Conservation (phyloP, 768 basidiomycete genomes). For the Pseudohyphozyma bogoriensis region DNA sequence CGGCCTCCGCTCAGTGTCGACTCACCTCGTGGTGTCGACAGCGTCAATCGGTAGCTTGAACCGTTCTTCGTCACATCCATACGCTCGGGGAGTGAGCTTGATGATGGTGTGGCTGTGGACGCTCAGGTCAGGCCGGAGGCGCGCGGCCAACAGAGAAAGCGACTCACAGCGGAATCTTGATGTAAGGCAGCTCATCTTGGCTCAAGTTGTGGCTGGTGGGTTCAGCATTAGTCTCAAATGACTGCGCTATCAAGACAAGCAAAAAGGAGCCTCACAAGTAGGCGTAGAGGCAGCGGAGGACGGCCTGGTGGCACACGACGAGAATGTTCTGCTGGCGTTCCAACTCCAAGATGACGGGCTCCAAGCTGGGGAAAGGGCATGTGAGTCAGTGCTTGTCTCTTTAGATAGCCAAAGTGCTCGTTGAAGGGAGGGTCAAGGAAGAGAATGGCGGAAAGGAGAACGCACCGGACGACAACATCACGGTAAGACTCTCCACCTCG, state of each 20-base stretch:
- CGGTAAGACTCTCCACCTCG: conserved; percentile 92
- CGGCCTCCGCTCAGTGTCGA: background rate
- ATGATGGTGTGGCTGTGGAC: conserved; percentile 76
- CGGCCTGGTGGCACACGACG: conserved; percentile 83
- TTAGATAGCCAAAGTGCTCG: too few species aligned
- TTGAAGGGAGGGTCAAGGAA: too few species aligned
- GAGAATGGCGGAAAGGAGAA: too few species aligned
- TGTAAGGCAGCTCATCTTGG: conserved; percentile 90
- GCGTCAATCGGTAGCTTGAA: conserved; percentile 84
- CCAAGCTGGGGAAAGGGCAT: conserved; percentile 53
- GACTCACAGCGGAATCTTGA: conserved; percentile 64
- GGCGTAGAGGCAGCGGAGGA: conserved; percentile 55
- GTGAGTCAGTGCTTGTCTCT: too few species aligned
- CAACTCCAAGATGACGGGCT: conserved; percentile 98
- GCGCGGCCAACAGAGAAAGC: background rate
- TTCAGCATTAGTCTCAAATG: background rate
- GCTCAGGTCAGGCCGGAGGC: too few species aligned
- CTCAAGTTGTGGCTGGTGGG: conserved; percentile 54
- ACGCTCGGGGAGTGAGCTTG: conserved; percentile 94
- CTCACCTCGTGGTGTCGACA: conserved; percentile 75
- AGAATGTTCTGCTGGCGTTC: conserved; percentile 96
- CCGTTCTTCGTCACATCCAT: conserved; percentile 87
- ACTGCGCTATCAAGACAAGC: background rate
- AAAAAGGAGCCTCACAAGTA: conserved; percentile 54
- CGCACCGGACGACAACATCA: conserved; percentile 51